A percentile compares a stretch with the other conserved stretches of the same genome.
phyloP scores from a whole-genome alignment of 1,284 basidiomycete genomes.

The Filobasidium uniguttulatum region DNA sequence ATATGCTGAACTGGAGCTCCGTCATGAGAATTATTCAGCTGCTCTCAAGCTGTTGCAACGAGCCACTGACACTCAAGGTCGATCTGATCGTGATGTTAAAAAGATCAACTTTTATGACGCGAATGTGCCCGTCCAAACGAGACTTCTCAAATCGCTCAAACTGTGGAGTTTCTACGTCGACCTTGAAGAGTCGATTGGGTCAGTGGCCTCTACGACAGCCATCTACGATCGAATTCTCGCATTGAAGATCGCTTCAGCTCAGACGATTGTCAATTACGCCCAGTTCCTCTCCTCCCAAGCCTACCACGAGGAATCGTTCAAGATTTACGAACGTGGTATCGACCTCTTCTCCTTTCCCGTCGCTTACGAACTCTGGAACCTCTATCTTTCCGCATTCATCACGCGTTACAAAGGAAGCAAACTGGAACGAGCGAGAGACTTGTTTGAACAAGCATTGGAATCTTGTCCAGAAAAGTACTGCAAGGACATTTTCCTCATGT shows the following conservation, averaged over 20 bases:
- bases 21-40: slow-evolving; percentile 95
- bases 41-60: slow-evolving; percentile 89
- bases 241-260: slow-evolving; percentile 95
- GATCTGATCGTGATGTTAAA: too few species aligned
- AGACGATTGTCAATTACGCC: slow-evolving; percentile 94
- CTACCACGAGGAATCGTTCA: slow-evolving; percentile 98
- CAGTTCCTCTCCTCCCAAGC: slow-evolving; percentile 93
- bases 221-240: slow-evolving; percentile 97
- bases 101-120: slow-evolving; percentile 95
- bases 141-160: slow-evolving; percentile 95
- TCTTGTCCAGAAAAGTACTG: slow-evolving; percentile 90
- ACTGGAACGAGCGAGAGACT: slow-evolving; percentile 83
- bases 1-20: slow-evolving; percentile 96
- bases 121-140: slow-evolving; percentile 69
- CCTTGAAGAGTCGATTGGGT: slow-evolving; percentile 88
- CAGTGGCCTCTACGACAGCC: slow-evolving; percentile 77
- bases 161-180: slow-evolving; percentile 99
- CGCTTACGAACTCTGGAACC: slow-evolving; percentile 98
- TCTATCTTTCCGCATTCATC: slow-evolving; percentile 92
- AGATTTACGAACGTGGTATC: slow-evolving; percentile 94
- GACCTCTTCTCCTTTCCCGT: slow-evolving; percentile 97
- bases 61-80: slow-evolving; percentile 75
- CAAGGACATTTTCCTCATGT: slow-evolving; percentile 91
- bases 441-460: slow-evolving; percentile 95
- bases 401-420: slow-evolving; percentile 94